Conservation (phyloP, 2,329 filamentous ascomycete species). For the Teratosphaeria nubilosa region DNA sequence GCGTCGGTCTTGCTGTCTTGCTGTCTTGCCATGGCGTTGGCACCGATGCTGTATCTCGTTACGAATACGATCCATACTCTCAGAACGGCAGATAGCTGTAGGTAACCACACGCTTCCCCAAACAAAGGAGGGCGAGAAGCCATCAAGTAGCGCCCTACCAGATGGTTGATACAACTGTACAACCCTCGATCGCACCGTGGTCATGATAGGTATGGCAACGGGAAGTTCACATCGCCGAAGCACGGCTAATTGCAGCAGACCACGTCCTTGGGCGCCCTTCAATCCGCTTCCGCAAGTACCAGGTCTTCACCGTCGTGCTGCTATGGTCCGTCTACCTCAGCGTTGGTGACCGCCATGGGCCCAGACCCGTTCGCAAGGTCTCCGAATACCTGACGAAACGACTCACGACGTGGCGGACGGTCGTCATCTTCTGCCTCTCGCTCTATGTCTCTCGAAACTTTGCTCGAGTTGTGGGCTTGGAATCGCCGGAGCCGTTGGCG, state of each 20-base stretch:
- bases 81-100: too few relatives aligned
- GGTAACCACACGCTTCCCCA: not conserved
- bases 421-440: slow-evolving; percentile 79
- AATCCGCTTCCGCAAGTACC: slow-evolving; percentile 80
- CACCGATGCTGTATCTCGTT: not conserved
- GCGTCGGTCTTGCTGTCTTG: not conserved
- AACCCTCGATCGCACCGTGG: not conserved
- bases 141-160: not conserved
- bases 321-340: slow-evolving; percentile 85
- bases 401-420: slow-evolving; percentile 80
- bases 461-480: slow-evolving; percentile 79
- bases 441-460: slow-evolving; percentile 90
- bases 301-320: slow-evolving; percentile 80
- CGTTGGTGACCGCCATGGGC: slow-evolving; percentile 78
- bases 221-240: not conserved
- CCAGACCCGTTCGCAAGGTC: slow-evolving; percentile 57
- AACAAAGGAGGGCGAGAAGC: not conserved
- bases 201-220: not conserved
- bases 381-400: slow-evolving; percentile 60
- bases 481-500: slow-evolving; percentile 84
- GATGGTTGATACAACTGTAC: not conserved
- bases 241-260: slow-evolving; percentile 41
- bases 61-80: not conserved
- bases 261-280: slow-evolving; percentile 88
- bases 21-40: not conserved